Percentiles rank a stretch among this genome's conserved stretches.
Conservation (phyloP, 2,329 filamentous ascomycete genomes). For the Ploettnerulaceae sp. region DNA sequence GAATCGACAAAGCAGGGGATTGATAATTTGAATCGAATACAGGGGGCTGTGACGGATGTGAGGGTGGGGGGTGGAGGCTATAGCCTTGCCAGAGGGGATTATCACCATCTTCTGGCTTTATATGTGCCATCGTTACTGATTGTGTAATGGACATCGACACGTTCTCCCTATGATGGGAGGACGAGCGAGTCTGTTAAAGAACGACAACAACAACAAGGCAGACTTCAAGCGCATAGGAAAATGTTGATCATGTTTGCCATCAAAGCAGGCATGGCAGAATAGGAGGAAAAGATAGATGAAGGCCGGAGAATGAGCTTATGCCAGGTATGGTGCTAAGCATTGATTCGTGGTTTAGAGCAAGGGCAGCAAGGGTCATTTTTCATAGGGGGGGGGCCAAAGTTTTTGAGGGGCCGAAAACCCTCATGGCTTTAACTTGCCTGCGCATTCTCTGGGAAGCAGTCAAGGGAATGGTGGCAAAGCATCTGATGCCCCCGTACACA, state of each 20-base stretch:
- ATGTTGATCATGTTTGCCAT: conserved; percentile 23
- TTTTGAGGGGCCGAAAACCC: conserved; percentile 25
- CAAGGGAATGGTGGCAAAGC: conserved; percentile 5
- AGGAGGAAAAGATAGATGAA: conserved; percentile 27
- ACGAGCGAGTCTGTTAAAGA: conserved; percentile 16
- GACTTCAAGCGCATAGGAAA: conserved; percentile 21
- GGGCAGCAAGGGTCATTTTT: conserved; percentile 19
- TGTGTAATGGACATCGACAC: conserved; percentile 33
- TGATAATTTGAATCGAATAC: conserved; percentile 28
- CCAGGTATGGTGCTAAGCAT: conserved; percentile 28
- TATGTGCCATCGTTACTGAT: conserved; percentile 32
- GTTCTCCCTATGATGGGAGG: conserved; percentile 19
- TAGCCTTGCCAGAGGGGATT: conserved; percentile 33
- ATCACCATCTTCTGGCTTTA: conserved; percentile 33
- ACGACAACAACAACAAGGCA: conserved; percentile 11
- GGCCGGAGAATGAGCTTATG: conserved; percentile 29
- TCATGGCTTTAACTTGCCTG: conserved; percentile 31
- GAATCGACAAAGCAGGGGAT: conserved; percentile 22
- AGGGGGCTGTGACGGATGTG: conserved; percentile 24
- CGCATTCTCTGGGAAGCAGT: conserved; percentile 21
- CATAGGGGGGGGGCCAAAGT: conserved; percentile 27
- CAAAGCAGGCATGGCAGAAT: conserved; percentile 18
- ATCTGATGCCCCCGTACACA: conserved; percentile 9
- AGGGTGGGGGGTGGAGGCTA: conserved; percentile 26
- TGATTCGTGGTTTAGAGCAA: conserved; percentile 27